Base-by-base conservation (phyloP, 2,329 filamentous ascomycete species). In the Fonsecaea pedrosoi region DNA sequence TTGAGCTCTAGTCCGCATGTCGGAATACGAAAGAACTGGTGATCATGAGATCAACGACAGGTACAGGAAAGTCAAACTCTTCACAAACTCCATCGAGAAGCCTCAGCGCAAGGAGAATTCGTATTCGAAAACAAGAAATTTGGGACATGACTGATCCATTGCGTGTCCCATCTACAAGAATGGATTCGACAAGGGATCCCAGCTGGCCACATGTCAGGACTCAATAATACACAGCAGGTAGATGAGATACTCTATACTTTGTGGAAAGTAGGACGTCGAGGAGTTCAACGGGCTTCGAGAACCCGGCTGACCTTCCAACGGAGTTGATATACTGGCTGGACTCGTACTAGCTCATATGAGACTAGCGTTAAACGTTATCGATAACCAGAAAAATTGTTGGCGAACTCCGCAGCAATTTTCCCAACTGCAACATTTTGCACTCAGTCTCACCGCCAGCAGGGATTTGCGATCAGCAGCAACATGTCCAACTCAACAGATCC, bases 401-500 rank as follows among this genome's bases (percentile, higher is more conserved):
- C 48, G 32, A 21, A 45, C 37, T 38, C 59, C 13, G 53, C 53
- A 37, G 45, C 9, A 30, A 34, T 54, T 35, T 34, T 59, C 37
- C 38, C 32, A 18, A 45, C 13, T 34, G 32, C 34, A 10, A 35
- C 40, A 13, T 18, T 45, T 21, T 32, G 12, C 40, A 12, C 35
- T 40, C 25, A 60, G 2, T 12, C 25, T 45, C 54, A 42, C 45
- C 42, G 6, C 32, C 34, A 25, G 21, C 10, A 3, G 15, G 25
- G 34, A 13, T 12, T 50, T 12, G 21, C 18, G 21, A 50, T 15
- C 6, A 1, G 0, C 18, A 18, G 5, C 57, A 60, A 8, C 25
- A 48, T 61, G 21, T 62, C 55, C 45, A 65, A 55, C 55, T 38
- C 25, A 40, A 67, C 67, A 66, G 68, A 68, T 37, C 48, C 60